Evolutionary conservation across 305 asterid genomes (phyloP).

Genomic region (Rubia balearica): DNA sequence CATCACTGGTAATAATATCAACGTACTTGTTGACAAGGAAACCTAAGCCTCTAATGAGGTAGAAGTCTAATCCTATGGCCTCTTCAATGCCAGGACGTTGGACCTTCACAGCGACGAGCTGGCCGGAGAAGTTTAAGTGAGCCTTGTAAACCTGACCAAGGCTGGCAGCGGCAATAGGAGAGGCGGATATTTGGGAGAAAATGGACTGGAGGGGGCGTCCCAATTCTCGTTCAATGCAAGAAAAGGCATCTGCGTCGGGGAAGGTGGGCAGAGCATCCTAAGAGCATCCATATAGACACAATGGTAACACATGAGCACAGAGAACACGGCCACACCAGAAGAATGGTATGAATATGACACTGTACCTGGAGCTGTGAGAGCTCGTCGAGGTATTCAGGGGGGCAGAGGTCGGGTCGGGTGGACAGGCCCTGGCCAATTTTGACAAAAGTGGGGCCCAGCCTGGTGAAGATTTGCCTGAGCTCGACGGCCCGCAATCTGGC

Average conservation of each 20-base stretch:
- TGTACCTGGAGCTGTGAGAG: slow-evolving; percentile 78
- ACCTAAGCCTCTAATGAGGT: slow-evolving; percentile 81
- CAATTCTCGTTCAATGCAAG: slow-evolving; percentile 86
- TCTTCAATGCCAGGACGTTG: slow-evolving; percentile 97
- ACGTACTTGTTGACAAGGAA: slow-evolving; percentile 75
- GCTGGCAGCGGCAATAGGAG: slow-evolving; percentile 98
- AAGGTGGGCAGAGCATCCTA: slow-evolving; percentile 99
- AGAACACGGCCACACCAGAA: no score
- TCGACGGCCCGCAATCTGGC: slow-evolving; percentile 61
- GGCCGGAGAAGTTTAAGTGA: slow-evolving; percentile 68
- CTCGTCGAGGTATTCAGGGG: slow-evolving; percentile 80
- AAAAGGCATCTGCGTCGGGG: slow-evolving; percentile 86
- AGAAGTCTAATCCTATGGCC: slow-evolving; percentile 83
- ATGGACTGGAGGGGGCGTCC: slow-evolving; percentile 72
- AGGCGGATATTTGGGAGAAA: slow-evolving; percentile 74
- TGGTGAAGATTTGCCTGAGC: slow-evolving; percentile 62
- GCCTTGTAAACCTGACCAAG: slow-evolving; percentile 99
- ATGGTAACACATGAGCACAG: no score
- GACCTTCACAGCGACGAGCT: slow-evolving; percentile 96
- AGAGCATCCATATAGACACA: slow-evolving; percentile 13
- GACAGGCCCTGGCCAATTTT: slow-evolving; percentile 96
- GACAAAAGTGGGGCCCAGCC: slow-evolving; percentile 91
- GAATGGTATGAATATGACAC: no score
- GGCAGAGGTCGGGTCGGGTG: slow-evolving; percentile 92
- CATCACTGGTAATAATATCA: slow-evolving; percentile 75